A percentile compares a stretch with the other conserved stretches of the same genome.
phyloP scores from a whole-genome alignment of 1,139 yeast species.

The Arxiozyma slooffiae region DNA sequence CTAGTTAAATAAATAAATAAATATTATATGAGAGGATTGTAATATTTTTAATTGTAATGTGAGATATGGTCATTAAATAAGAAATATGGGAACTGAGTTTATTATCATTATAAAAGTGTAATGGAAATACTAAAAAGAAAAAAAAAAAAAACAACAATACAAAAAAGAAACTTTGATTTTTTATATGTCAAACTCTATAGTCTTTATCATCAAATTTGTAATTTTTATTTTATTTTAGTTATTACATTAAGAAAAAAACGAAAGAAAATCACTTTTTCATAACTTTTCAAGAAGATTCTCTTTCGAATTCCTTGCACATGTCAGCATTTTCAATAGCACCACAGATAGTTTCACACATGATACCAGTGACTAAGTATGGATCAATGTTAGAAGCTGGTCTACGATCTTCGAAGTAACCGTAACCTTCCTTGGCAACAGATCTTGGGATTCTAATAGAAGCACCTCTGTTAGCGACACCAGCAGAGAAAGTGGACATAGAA shows the following conservation, averaged over 20 bases:
- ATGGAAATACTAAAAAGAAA: not conserved
- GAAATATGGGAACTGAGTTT: not conserved
- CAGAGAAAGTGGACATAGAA: constrained; percentile 76
- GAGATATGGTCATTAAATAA: not conserved
- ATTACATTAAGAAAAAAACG: not conserved
- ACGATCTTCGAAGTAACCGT: constrained; percentile 98
- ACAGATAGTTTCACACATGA: constrained; percentile 92
- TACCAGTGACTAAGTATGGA: constrained; percentile 97
- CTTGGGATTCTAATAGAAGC: constrained; percentile 98
- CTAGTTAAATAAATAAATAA: too few relatives aligned
- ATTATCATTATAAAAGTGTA: not conserved
- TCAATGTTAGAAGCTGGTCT: constrained; percentile 99
- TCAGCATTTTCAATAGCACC: constrained; percentile 95
- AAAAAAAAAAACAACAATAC: not conserved
- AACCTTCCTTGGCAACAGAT: constrained; percentile 95
- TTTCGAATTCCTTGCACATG: constrained; percentile 79
- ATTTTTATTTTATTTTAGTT: not conserved
- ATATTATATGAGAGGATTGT: not conserved
- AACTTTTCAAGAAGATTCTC: constrained; percentile 40
- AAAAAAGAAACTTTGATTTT: too few relatives aligned
- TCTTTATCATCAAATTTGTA: not conserved
- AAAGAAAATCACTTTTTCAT: not conserved
- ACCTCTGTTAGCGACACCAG: constrained; percentile 99
- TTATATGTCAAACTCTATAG: not conserved
- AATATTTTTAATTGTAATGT: not conserved